These are phyloP conservation scores for Elaeagnus macrophylla DNA, from an alignment of 306 rosid species.

Conservation along the genomic window DNA sequence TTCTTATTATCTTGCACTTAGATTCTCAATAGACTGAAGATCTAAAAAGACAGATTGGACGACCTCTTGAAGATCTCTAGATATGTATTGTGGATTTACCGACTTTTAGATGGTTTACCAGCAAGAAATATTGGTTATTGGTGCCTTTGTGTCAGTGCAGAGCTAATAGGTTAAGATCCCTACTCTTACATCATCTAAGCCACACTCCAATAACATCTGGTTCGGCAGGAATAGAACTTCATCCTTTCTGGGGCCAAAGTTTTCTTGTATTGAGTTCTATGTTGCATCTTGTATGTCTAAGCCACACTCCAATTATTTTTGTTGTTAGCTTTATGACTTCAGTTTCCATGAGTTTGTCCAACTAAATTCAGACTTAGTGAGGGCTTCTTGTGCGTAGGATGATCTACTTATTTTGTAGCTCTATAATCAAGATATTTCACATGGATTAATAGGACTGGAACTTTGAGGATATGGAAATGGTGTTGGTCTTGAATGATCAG, in stretches of 20 bases:
- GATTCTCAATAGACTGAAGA: background rate
- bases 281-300: too few relatives aligned
- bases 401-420: background rate
- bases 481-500: background rate
- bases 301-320: too few relatives aligned
- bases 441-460: background rate
- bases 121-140: background rate
- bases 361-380: background rate
- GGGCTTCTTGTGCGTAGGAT: background rate
- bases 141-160: too few relatives aligned
- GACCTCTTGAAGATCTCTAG: background rate
- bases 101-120: background rate
- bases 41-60: background rate
- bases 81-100: background rate
- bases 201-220: background rate
- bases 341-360: background rate
- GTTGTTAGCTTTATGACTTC: background rate
- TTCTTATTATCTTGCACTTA: background rate
- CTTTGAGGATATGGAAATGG: background rate
- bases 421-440: background rate
- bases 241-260: background rate
- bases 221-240: background rate
- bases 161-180: too few relatives aligned
- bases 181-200: too few relatives aligned
- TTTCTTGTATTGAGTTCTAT: too few relatives aligned